Conservation (phyloP, 2,329 filamentous ascomycete genomes). For the Talaromyces sp. region DNA sequence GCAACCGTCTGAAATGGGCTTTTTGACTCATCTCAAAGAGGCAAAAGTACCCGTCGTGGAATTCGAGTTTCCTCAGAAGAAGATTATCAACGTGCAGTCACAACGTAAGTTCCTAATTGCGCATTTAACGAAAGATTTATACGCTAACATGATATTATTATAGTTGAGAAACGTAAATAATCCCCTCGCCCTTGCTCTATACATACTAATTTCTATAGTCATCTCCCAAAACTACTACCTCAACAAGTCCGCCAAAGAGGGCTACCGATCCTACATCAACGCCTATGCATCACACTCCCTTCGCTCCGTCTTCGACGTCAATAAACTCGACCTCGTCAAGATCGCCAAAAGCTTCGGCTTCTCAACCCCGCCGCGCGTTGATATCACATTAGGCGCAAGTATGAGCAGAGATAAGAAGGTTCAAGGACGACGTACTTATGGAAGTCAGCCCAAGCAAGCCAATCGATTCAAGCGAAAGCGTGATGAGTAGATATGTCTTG, state of each 20-base stretch:
- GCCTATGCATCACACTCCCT: slow-evolving; percentile 87
- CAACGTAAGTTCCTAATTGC: slow-evolving; percentile 64
- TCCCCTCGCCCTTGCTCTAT: neutral
- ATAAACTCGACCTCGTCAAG: slow-evolving; percentile 77
- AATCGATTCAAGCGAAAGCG: slow-evolving; percentile 54
- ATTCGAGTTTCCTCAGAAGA: slow-evolving; percentile 89
- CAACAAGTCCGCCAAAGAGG: slow-evolving; percentile 74
- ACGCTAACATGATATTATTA: neutral
- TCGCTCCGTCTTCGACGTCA: slow-evolving; percentile 78
- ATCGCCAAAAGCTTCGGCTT: slow-evolving; percentile 85
- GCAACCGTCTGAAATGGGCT: slow-evolving; percentile 86
- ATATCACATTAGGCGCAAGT: slow-evolving; percentile 73
- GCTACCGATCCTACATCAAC: slow-evolving; percentile 87
- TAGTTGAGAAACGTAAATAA: slow-evolving; percentile 18
- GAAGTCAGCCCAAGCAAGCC: slow-evolving; percentile 70
- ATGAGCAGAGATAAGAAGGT: slow-evolving; percentile 70
- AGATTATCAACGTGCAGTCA: slow-evolving; percentile 84
- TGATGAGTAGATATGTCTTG: slow-evolving; percentile 24
- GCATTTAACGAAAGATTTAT: too few relatives aligned
- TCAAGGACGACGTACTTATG: slow-evolving; percentile 66
- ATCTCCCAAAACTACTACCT: slow-evolving; percentile 96
- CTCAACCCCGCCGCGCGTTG: slow-evolving; percentile 69
- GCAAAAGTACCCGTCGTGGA: slow-evolving; percentile 91
- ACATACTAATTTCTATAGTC: slow-evolving; percentile 54
- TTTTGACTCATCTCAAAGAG: slow-evolving; percentile 85